These are phyloP conservation scores for Eutrema heterophyllum DNA, from an alignment of 345 rosid genomes.

Conservation along the genomic window DNA sequence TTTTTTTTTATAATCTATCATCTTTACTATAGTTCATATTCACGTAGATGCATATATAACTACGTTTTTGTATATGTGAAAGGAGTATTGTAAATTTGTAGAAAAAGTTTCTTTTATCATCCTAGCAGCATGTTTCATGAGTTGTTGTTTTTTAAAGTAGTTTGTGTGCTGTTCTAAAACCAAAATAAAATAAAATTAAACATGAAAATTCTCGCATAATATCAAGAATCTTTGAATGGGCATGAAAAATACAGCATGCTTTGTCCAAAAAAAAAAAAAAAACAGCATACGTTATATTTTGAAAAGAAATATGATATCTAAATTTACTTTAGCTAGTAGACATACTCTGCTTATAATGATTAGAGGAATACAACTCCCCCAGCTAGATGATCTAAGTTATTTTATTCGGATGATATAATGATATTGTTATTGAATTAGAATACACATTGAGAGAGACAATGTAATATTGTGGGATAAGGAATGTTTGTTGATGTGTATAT, in stretches of 20 bases:
- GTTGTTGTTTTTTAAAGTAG: background rate
- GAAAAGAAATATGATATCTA: background rate
- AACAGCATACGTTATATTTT: too few species aligned
- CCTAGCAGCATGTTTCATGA: conserved; percentile 21
- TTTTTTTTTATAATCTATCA: background rate
- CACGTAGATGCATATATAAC: background rate
- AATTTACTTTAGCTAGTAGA: background rate
- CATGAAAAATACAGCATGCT: conserved; percentile 8
- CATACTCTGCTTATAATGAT: conserved; percentile 3
- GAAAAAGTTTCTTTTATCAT: background rate
- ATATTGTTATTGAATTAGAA: background rate
- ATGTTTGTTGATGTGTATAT: conserved; percentile 22
- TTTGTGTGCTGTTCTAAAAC: conserved; percentile 2
- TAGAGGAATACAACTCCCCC: conserved; percentile 19
- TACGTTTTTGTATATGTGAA: conserved; percentile 10
- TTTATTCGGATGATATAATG: conserved; percentile 1
- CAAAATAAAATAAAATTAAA: background rate
- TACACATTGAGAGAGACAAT: conserved; percentile 3
- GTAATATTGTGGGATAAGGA: conserved; percentile 9
- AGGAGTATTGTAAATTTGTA: conserved; percentile 31
- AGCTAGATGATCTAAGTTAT: conserved; percentile 15
- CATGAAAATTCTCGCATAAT: background rate
- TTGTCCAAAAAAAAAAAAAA: background rate
- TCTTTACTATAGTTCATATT: background rate
- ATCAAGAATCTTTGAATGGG: conserved; percentile 18